Evolutionary conservation across 73 alveolate genomes (phyloP), one percentile per base, ranked within the genome.

Genomic region (Strombidium stylifer): DNA sequence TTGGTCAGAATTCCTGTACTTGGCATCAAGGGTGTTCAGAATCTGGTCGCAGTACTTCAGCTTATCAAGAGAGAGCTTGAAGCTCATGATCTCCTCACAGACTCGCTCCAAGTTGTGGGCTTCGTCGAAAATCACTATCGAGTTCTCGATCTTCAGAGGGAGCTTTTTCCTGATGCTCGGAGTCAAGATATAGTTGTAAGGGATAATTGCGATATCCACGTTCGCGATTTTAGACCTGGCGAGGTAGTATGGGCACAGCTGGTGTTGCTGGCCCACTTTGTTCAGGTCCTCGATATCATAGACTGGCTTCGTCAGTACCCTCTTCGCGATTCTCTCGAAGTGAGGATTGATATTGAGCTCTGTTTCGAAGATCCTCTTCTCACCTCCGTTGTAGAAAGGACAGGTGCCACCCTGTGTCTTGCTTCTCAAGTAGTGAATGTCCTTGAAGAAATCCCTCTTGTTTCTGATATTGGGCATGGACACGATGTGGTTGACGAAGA

Each of bases 111-210:
- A 76, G 68, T 91, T 91, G 69, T 91, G 98, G 18, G 98, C 98
- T 67, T 91, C 98, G 69, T 91, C 98, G 40, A 91, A 64, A 3
- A 91, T 64, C 35, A 91, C 70, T n/a, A 91, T 69, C 27, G 85
- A 54, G 42, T 87, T 77, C 24, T 76, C 56, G 4, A 65, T 32
- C 10, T 32, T 4, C 42, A 32, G 10, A 32, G 42, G 42, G 42
- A 32, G 42, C 42, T 32, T 32, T 32, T 10, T 32, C 10, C 42
- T 32, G 10, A 32, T 32, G 42, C 42, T 32, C 42, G 42, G 42
- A 32, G 42, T 32, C 42, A 32, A 32, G 10, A 32, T 32, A 10
- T 32, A 32, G 45, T 59, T 19, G 51, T 59, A 59, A 8, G 73
- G 73, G 47, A 59, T 59, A 16, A 59, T 39, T 16, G 31, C 47